Evolutionary conservation across 352 stramenopile species (phyloP).

Genomic region (Pythium rhizo-oryzae): DNA sequence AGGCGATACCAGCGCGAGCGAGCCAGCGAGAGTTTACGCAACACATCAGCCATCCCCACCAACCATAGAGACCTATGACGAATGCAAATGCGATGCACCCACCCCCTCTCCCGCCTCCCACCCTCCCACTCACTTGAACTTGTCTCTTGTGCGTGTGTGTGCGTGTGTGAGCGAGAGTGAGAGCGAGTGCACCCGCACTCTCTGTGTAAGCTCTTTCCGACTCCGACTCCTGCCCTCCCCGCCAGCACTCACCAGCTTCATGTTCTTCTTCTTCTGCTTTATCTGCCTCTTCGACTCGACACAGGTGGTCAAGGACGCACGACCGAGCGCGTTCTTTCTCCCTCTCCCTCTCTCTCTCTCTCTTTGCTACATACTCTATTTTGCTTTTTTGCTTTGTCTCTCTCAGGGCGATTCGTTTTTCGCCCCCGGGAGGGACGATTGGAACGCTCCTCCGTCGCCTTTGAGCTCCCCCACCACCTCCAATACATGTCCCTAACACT

Average conservation of each 20-base stretch:
- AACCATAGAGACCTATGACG: constrained; percentile 8
- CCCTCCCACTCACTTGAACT: not conserved
- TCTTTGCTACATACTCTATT: not conserved
- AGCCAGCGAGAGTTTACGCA: not conserved
- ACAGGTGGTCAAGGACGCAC: not conserved
- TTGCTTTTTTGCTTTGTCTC: constrained; percentile 1
- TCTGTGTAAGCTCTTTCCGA: not conserved
- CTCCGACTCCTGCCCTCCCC: not conserved
- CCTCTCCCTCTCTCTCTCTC: not conserved
- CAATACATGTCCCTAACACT: not conserved
- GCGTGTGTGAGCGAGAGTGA: constrained; percentile 1
- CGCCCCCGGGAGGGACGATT: no score
- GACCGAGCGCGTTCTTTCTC: not conserved
- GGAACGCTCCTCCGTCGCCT: no score
- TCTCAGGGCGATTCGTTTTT: not conserved
- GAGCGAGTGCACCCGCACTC: no score
- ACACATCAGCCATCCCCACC: not conserved
- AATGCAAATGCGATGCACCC: constrained; percentile 13
- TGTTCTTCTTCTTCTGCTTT: not conserved
- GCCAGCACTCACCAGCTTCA: not conserved
- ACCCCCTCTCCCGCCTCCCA: not conserved
- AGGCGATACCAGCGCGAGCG: constrained; percentile 6
- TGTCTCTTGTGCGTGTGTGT: constrained; percentile 7
- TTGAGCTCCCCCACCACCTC: constrained; percentile 11
- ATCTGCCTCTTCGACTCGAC: not conserved